Base-by-base conservation (phyloP, 768 basidiomycete genomes). In the Heimioporus sp. region DNA sequence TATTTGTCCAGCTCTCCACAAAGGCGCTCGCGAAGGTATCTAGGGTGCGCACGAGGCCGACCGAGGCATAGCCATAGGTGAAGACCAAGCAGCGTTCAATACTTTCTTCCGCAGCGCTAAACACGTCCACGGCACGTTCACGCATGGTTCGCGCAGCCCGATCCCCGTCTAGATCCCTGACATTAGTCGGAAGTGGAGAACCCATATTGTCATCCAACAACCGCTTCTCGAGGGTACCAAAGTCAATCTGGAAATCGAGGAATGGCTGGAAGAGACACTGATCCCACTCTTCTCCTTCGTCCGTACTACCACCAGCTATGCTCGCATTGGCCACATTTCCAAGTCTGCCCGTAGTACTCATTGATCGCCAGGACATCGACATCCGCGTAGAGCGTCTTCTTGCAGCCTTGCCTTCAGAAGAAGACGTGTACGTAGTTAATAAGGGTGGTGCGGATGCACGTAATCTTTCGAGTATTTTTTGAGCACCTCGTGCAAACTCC, bases 221-320 rank as follows among this genome's bases (percentile, higher is more conserved):
- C 8, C 83, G 80, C 34, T 80, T 77, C 69, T 99, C 97, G 32
- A 97, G 75, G 1, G 77, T 72, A 0, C 81, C 80, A 67, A 98
- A 98, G 49, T 95, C 88, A 16, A 82, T 75, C 60, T 98, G 96
- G 55, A 87, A 87, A 60, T 95, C 90, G 21, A 96, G 77, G 73
- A 98, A 98, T 2, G 96, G 92, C 65, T 95, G 93, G 65, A 94
- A 97, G 15, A 99, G 74, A 46, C 88, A 86, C 49, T 86, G 86
- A 62, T 98, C 93, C 97, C 97, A 98, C 52, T 86, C 85, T 58
- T 44, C 52, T 13, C 57, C 65, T 38, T 67, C 59, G n/a, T 59
- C 66, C 43, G 46, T 38, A 40, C 56, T 20, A 12, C 43, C n/a
- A 11, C 40, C 16, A 4, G 31, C n/a, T 6, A 43, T 28, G n/a